A percentile compares a stretch with the other conserved stretches of the same genome.
These are phyloP conservation scores for Blastomyces silverae DNA, from an alignment of 2,329 filamentous ascomycete species.

Conservation along the genomic window DNA sequence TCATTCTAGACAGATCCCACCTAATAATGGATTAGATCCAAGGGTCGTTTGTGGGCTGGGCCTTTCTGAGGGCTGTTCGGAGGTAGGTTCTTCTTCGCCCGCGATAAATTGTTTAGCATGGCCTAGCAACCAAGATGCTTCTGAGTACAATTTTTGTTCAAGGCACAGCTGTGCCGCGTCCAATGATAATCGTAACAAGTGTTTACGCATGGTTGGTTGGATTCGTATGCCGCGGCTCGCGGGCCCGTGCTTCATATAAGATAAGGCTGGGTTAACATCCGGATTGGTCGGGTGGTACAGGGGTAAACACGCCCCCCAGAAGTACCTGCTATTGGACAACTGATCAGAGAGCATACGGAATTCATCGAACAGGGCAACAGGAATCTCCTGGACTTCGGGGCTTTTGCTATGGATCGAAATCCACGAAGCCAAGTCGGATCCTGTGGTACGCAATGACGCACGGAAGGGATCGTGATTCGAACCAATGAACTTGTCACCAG, in stretches of 20 bases:
- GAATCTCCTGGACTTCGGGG: conserved; percentile 24
- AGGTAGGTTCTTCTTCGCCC: conserved; percentile 19
- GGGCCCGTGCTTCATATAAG: conserved; percentile 26
- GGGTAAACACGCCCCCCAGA: conserved; percentile 27
- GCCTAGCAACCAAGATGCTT: conserved; percentile 28
- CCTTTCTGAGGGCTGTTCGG: not conserved
- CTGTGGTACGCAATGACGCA: conserved; percentile 23
- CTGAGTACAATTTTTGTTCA: conserved; percentile 27
- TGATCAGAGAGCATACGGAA: conserved; percentile 21
- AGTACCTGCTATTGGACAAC: conserved; percentile 3
- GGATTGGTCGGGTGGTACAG: conserved; percentile 37
- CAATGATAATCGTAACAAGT: conserved; percentile 31
- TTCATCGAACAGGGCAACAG: conserved; percentile 30
- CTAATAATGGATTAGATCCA: not conserved
- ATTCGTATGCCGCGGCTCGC: conserved; percentile 17
- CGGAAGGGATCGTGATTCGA: not conserved
- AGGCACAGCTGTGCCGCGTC: conserved; percentile 35
- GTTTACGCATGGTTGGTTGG: conserved; percentile 26
- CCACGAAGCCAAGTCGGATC: conserved; percentile 24
- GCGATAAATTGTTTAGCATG: conserved; percentile 29
- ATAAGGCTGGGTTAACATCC: conserved; percentile 28
- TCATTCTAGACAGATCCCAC: conserved; percentile 3
- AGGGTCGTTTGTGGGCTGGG: not conserved
- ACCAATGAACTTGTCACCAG: conserved; percentile 13
- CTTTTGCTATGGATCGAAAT: conserved; percentile 25